Evolutionary conservation across 352 stramenopile species (phyloP).

Genomic region (Phytophthora sansomeana): DNA sequence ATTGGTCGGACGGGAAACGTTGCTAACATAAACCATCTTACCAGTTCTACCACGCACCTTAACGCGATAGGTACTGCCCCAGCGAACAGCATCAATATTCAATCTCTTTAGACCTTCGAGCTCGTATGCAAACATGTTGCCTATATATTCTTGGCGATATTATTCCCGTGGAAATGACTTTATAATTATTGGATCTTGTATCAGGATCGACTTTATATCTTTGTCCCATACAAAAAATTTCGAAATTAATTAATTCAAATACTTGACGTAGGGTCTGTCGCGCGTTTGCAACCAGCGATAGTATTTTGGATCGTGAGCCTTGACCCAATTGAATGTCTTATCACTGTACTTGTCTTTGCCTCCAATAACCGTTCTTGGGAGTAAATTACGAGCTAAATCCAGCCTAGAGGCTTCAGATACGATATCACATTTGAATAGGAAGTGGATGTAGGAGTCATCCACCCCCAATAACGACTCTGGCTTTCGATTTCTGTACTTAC

Average conservation of each 20-base stretch:
- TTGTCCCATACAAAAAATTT: constrained; percentile 6
- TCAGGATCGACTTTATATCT: constrained; percentile 21
- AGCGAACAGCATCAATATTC: neutral
- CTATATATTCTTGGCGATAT: constrained; percentile 6
- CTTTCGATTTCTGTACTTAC: no score
- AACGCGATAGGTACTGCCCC: constrained; percentile 8
- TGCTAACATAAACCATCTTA: constrained; percentile 16
- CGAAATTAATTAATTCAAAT: constrained; percentile 22
- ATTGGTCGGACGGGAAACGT: constrained; percentile 6
- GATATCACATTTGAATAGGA: no score
- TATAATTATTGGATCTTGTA: constrained; percentile 8
- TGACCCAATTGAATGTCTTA: no score
- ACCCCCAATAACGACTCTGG: no score
- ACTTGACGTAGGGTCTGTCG: neutral
- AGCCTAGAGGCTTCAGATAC: no score
- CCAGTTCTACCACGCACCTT: constrained; percentile 6
- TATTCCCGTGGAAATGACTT: constrained; percentile 7
- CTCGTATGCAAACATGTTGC: constrained; percentile 4
- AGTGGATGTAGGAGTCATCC: no score
- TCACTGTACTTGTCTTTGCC: no score
- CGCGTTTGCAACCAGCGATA: neutral
- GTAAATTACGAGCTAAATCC: no score
- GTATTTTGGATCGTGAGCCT: constrained; percentile 13
- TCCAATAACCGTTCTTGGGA: no score
- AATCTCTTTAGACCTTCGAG: constrained; percentile 11